These are phyloP conservation scores for Curvularia hawaiiensis DNA, from an alignment of 2,329 filamentous ascomycete genomes.

Conservation along the genomic window DNA sequence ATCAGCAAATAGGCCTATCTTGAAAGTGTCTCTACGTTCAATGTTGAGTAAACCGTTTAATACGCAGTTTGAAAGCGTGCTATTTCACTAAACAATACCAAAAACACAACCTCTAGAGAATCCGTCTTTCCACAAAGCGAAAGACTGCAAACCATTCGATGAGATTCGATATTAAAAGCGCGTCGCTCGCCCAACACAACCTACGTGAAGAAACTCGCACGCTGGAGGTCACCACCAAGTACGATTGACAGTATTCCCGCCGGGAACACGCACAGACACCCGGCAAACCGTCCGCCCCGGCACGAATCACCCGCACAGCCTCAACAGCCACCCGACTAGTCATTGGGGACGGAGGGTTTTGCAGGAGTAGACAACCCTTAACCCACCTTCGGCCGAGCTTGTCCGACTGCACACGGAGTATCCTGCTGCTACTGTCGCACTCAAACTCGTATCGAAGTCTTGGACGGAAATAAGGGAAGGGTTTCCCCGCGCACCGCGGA, in stretches of 20 bases:
- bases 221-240: background rate
- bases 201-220: background rate
- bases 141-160: too few relatives aligned
- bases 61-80: background rate
- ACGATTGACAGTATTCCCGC: background rate
- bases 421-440: background rate
- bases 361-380: too few relatives aligned
- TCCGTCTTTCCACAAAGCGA: too few relatives aligned
- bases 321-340: background rate
- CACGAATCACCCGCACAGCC: background rate
- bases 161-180: background rate
- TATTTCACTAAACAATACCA: background rate
- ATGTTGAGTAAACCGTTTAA: background rate
- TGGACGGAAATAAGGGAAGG: background rate
- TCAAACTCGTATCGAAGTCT: background rate
- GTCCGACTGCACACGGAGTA: background rate
- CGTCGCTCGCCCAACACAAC: background rate
- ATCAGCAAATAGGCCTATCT: background rate
- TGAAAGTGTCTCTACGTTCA: background rate
- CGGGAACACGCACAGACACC: background rate
- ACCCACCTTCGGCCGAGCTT: background rate
- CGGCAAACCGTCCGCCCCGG: background rate
- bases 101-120: background rate
- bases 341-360: too few relatives aligned
- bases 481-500: background rate